A percentile compares a stretch with the other conserved stretches of the same genome.
Conservation (phyloP, 2,329 filamentous ascomycete genomes). For the Curvularia sp. region DNA sequence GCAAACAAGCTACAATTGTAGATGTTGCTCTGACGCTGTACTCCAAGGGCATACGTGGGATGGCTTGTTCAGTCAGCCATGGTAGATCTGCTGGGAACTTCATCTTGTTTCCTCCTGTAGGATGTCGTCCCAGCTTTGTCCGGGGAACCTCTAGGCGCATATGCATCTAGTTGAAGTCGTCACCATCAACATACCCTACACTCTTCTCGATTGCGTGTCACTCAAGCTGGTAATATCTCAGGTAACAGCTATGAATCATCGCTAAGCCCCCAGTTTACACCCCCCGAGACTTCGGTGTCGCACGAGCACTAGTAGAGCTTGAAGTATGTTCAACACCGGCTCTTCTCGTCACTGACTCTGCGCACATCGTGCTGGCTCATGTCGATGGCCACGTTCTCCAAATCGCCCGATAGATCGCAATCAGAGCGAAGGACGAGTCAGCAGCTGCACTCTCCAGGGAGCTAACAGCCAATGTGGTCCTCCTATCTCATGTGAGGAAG, state of each 20-base stretch:
- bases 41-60: background rate
- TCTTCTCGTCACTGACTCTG: slow-evolving; percentile 14
- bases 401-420: background rate
- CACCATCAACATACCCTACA: background rate
- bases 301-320: slow-evolving; percentile 16
- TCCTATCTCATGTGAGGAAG: slow-evolving; percentile 16
- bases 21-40: background rate
- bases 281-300: slow-evolving; percentile 18
- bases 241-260: background rate
- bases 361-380: background rate
- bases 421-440: slow-evolving; percentile 3
- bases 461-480: slow-evolving; percentile 12
- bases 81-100: background rate
- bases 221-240: slow-evolving; percentile 17
- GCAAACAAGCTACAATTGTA: slow-evolving; percentile 19
- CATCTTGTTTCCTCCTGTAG: background rate
- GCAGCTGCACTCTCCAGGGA: slow-evolving; percentile 10
- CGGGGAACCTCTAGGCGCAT: slow-evolving; percentile 2
- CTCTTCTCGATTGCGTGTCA: slow-evolving; percentile 8
- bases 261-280: slow-evolving; percentile 9
- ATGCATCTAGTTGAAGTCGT: slow-evolving; percentile 3
- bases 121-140: background rate
- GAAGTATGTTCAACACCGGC: slow-evolving; percentile 1
- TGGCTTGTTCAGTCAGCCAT: background rate
- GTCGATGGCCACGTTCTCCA: background rate